A percentile compares a stretch with the other conserved stretches of the same genome.
phyloP scores from a whole-genome alignment of 2,329 filamentous ascomycete genomes.

The Botrytis tulipae region DNA sequence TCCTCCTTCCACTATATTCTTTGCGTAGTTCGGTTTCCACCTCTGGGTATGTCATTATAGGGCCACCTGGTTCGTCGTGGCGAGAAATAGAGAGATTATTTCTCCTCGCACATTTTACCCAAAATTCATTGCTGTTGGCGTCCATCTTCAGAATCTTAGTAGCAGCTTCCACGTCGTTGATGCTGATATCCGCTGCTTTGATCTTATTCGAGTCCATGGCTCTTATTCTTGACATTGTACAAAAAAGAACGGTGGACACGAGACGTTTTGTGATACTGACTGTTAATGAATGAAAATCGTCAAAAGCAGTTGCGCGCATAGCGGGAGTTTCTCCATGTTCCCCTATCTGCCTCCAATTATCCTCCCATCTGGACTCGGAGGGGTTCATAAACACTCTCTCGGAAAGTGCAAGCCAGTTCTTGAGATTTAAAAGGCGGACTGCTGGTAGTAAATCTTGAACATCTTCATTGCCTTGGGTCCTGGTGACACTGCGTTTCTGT shows the following conservation, averaged over 20 bases:
- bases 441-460: slow-evolving; percentile 45
- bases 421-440: slow-evolving; percentile 56
- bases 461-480: slow-evolving; percentile 29
- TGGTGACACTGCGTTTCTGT: slow-evolving; percentile 24
- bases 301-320: slow-evolving; percentile 71
- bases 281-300: slow-evolving; percentile 69
- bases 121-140: slow-evolving; percentile 47
- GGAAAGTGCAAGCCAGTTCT: slow-evolving; percentile 63
- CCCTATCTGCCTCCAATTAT: slow-evolving; percentile 65
- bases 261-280: slow-evolving; percentile 68
- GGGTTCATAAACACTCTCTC: slow-evolving; percentile 73
- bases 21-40: slow-evolving; percentile 33
- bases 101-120: slow-evolving; percentile 51
- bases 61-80: slow-evolving; percentile 25
- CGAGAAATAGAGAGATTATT: slow-evolving; percentile 51
- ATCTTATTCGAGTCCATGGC: slow-evolving; percentile 41
- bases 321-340: slow-evolving; percentile 58
- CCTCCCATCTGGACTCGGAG: slow-evolving; percentile 51
- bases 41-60: slow-evolving; percentile 41
- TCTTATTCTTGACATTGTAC: slow-evolving; percentile 67
- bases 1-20: slow-evolving; percentile 23
- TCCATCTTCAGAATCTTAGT: slow-evolving; percentile 53
- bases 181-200: slow-evolving; percentile 32
- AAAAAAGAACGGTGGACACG: slow-evolving; percentile 66
- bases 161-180: slow-evolving; percentile 50